These are phyloP conservation scores for Zoysia japonica DNA, from an alignment of 176 grass and related monocot genomes.

Conservation along the genomic window DNA sequence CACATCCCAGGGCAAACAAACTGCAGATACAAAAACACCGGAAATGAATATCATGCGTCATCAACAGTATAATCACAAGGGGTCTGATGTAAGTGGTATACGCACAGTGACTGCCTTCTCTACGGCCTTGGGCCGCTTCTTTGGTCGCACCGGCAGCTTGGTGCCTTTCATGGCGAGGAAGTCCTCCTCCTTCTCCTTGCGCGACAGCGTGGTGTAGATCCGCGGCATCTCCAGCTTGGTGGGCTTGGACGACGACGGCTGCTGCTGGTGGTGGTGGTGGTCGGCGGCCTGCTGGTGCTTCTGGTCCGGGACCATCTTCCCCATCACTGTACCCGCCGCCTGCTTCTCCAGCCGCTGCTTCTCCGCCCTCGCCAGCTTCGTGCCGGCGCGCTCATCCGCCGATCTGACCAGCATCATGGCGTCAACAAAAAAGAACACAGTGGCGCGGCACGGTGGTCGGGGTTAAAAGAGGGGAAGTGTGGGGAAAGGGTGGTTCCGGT, in stretches of 20 bases:
- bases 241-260: slow-evolving; percentile 28
- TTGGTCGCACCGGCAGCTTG: slow-evolving; percentile 79
- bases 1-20: slow-evolving; percentile 63
- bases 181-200: slow-evolving; percentile 87
- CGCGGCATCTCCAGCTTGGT: slow-evolving; percentile 61
- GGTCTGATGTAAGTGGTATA: too few relatives aligned
- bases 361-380: background rate
- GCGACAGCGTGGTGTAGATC: slow-evolving; percentile 67
- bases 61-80: background rate
- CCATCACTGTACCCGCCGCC: slow-evolving; percentile 29
- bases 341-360: slow-evolving; percentile 17
- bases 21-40: slow-evolving; percentile 10
- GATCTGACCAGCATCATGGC: slow-evolving; percentile 58
- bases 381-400: slow-evolving; percentile 49
- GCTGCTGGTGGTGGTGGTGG: background rate
- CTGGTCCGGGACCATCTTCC: slow-evolving; percentile 14
- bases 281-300: background rate
- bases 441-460: slow-evolving; percentile 32
- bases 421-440: background rate
- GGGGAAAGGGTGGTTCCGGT: background rate
- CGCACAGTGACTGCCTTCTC: slow-evolving; percentile 65
- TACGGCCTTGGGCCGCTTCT: slow-evolving; percentile 63
- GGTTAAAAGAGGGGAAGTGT: background rate
- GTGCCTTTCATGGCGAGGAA: slow-evolving; percentile 72
- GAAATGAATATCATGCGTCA: background rate